Conservation (phyloP, 768 basidiomycete species). For the Agaricus blazei region DNA sequence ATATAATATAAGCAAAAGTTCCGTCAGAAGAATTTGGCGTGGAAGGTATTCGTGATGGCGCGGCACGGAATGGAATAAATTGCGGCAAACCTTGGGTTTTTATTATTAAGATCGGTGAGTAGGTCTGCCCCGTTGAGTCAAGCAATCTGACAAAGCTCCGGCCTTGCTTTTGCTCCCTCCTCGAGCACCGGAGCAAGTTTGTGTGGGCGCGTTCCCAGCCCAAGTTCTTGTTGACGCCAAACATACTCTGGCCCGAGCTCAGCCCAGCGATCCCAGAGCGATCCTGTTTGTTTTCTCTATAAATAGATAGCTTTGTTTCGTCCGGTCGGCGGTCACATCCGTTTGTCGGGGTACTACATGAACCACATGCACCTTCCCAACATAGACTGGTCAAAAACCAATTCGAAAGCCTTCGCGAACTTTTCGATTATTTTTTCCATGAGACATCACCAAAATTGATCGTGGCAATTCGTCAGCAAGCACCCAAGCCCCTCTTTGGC, state of each 20-base stretch:
- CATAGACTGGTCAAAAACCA: too few relatives aligned
- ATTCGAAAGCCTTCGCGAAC: too few relatives aligned
- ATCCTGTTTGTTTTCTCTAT: too few relatives aligned
- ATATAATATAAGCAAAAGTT: not conserved
- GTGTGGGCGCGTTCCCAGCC: too few relatives aligned
- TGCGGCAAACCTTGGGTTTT: not conserved
- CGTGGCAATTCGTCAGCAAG: too few relatives aligned
- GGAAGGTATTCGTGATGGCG: not conserved
- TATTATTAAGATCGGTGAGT: slow-evolving; percentile 11
- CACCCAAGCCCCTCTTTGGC: too few relatives aligned
- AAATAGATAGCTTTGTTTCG: too few relatives aligned
- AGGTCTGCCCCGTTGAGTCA: slow-evolving; percentile 21
- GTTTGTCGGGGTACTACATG: not conserved
- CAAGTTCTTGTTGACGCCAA: not conserved
- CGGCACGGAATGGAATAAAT: not conserved
- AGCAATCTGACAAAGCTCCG: slow-evolving; percentile 20
- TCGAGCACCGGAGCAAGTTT: too few relatives aligned
- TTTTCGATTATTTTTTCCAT: too few relatives aligned
- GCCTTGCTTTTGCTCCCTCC: not conserved
- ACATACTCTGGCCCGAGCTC: not conserved
- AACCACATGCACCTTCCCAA: too few relatives aligned
- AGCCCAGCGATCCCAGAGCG: not conserved
- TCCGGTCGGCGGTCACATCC: not conserved
- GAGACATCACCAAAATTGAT: too few relatives aligned
- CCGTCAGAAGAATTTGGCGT: not conserved